These are phyloP conservation scores for Lentinula guzmanii DNA, from an alignment of 768 basidiomycete species.

Conservation along the genomic window DNA sequence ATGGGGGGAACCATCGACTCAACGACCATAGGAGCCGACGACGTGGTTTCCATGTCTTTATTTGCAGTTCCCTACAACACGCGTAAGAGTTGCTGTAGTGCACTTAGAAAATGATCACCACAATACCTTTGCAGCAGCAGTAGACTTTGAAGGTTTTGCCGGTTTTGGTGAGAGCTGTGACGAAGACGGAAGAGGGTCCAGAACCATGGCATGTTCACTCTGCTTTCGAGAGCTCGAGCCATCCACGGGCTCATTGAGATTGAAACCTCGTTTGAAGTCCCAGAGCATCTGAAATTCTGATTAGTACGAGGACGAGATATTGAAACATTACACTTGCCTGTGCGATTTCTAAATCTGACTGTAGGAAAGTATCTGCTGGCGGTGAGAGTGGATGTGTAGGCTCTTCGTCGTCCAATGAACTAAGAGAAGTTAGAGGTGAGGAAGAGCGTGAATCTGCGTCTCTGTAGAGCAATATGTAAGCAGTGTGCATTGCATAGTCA, in stretches of 20 bases:
- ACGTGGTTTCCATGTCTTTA: not conserved
- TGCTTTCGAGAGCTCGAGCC: not conserved
- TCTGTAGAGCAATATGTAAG: constrained; percentile 11
- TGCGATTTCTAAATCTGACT: constrained; percentile 45
- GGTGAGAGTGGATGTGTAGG: constrained; percentile 32
- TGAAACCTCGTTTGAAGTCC: constrained; percentile 21
- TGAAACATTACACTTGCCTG: constrained; percentile 33
- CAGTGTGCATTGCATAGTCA: not conserved
- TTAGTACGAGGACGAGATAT: constrained; percentile 3
- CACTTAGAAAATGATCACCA: no score
- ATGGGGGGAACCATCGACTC: constrained; percentile 1
- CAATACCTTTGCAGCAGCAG: not conserved
- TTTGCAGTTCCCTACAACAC: not conserved
- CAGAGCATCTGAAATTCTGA: constrained; percentile 31
- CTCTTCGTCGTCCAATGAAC: constrained; percentile 70
- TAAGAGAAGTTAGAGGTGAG: constrained; percentile 70
- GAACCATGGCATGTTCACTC: not conserved
- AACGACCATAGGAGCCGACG: not conserved
- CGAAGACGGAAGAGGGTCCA: not conserved
- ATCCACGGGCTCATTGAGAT: not conserved
- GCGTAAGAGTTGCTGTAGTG: not conserved
- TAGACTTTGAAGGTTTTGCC: not conserved
- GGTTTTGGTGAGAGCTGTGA: not conserved
- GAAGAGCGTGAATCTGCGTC: constrained; percentile 47
- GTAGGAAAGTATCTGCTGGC: constrained; percentile 26